Base-by-base conservation (phyloP, 495 filamentous ascomycete species). In the Talaromyces stipitatus region DNA sequence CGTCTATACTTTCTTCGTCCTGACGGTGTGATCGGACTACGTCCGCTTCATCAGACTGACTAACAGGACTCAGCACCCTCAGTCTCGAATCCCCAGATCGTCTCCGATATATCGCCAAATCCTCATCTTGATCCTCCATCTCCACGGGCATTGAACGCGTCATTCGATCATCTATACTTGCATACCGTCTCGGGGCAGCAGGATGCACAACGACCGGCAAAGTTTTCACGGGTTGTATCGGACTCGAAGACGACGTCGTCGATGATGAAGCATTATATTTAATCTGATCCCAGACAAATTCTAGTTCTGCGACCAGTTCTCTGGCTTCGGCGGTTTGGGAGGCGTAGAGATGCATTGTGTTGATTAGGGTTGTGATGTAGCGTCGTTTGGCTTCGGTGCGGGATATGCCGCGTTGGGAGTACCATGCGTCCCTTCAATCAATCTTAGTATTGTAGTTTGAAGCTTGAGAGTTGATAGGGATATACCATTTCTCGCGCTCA, bases 231-330 rank as follows among this genome's bases (percentile, higher is more conserved):
- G 64, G 60, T 54, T 70, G 65, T 10, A 71, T 52, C 4, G 69
- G 72, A 55, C 74, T 72, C 5, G 82, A 81, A 24, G 54, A 46
- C 32, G 54, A 55, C 7, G 54, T 24, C 1, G 82, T 80, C 6
- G 75, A 79, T 7, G 69, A 71, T 2, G 81, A 77, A 23, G 80
- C 80, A 63, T 95, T 96, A 54, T 82, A 87, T 71, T 92, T 94
- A 56, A 97, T 89, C 67, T 97, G 95, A 61, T 96, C 90, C 94
- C 94, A 98, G 46, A 98, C 91, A 64, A 97, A 98, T 72, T 97
- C 94, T 16, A 98, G 81, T 69, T 98, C 95, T n/a, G 84, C 75
- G 32, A 97, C 90, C 7, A 98, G 78, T 68, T 91, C 90, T 41
- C 90, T 79, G 2, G 88, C 90, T 69, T 96, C 91, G 48, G 88